A percentile compares a stretch with the other conserved stretches of the same genome.
These are phyloP conservation scores for Auriscalpium orientale DNA, from an alignment of 768 basidiomycete genomes.

Conservation along the genomic window DNA sequence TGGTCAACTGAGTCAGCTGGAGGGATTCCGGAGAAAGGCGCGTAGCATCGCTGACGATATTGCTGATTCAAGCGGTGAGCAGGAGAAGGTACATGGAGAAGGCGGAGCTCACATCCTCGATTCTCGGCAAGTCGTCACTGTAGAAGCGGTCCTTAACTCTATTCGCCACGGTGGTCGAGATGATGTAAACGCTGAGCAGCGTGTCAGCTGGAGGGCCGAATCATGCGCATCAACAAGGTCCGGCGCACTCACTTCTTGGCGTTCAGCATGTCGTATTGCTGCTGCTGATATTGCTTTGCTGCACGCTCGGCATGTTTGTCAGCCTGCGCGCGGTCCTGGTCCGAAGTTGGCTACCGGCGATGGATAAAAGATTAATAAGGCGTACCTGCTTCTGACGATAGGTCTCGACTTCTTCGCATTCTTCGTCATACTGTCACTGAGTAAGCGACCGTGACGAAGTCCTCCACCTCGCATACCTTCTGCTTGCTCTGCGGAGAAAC, in stretches of 20 bases:
- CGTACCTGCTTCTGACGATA: conserved; percentile 74
- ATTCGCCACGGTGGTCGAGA: conserved; percentile 66
- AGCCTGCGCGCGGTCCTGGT: conserved; percentile 56
- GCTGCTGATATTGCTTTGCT: conserved; percentile 69
- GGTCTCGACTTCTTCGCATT: conserved; percentile 65
- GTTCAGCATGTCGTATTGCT: conserved; percentile 69
- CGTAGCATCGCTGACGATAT: conserved; percentile 45
- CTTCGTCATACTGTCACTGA: conserved; percentile 61
- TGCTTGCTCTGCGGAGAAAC: conserved; percentile 43
- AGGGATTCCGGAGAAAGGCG: neutral
- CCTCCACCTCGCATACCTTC: conserved; percentile 35
- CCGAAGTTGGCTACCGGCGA: conserved; percentile 2
- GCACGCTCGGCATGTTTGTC: conserved; percentile 72
- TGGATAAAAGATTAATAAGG: conserved; percentile 1
- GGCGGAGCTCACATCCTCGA: conserved; percentile 58
- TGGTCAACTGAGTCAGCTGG: conserved; percentile 21
- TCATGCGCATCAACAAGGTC: neutral
- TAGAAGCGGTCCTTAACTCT: conserved; percentile 64
- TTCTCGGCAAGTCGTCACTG: conserved; percentile 51
- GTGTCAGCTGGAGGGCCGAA: too few species aligned
- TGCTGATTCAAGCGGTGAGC: conserved; percentile 34
- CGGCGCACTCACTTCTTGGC: conserved; percentile 60
- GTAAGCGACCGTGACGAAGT: neutral
- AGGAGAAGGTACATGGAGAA: conserved; percentile 1
- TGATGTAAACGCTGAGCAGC: conserved; percentile 51